A percentile compares a stretch with the other conserved stretches of the same genome.
Conservation (phyloP, 306 rosid species). For the Echinosophora koreensis region DNA sequence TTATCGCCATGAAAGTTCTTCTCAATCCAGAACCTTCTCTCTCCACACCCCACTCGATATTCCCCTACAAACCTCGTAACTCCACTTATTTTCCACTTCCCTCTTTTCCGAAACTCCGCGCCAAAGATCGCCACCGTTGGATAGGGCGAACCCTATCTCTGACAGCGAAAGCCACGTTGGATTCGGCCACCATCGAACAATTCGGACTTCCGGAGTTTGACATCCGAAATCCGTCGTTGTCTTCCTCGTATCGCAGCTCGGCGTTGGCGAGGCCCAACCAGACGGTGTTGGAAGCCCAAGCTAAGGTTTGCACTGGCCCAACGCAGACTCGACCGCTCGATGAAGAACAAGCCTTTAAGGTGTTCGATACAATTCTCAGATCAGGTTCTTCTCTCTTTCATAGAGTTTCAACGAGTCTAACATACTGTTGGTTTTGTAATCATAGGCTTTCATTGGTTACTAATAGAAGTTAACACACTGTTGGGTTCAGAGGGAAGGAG, state of each 20-base stretch:
- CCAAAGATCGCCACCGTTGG: slow-evolving; percentile 43
- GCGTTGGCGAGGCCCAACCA: slow-evolving; percentile 72
- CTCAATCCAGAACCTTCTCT: slow-evolving; percentile 55
- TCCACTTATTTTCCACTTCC: slow-evolving; percentile 43
- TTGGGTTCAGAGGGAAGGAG: too few relatives aligned
- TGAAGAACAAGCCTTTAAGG: slow-evolving; percentile 86
- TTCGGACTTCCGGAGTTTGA: slow-evolving; percentile 69
- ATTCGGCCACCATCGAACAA: slow-evolving; percentile 61
- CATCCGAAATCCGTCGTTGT: slow-evolving; percentile 69
- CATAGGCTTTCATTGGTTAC: not conserved
- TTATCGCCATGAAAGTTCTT: slow-evolving; percentile 66
- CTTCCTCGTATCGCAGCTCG: slow-evolving; percentile 75
- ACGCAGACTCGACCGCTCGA: slow-evolving; percentile 83
- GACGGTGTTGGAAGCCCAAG: slow-evolving; percentile 89
- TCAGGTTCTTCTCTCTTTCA: slow-evolving; percentile 61
- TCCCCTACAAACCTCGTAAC: slow-evolving; percentile 40
- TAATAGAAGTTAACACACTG: not conserved
- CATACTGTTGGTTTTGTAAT: not conserved
- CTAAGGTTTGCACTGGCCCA: slow-evolving; percentile 96
- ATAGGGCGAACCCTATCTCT: slow-evolving; percentile 44
- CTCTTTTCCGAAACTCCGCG: slow-evolving; percentile 44
- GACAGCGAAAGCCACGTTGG: slow-evolving; percentile 55
- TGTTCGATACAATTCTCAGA: slow-evolving; percentile 81
- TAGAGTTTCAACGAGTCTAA: not conserved
- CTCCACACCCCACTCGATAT: slow-evolving; percentile 46